These are phyloP conservation scores for Thielaviopsis punctulata DNA, from an alignment of 2,329 filamentous ascomycete species.

Conservation along the genomic window DNA sequence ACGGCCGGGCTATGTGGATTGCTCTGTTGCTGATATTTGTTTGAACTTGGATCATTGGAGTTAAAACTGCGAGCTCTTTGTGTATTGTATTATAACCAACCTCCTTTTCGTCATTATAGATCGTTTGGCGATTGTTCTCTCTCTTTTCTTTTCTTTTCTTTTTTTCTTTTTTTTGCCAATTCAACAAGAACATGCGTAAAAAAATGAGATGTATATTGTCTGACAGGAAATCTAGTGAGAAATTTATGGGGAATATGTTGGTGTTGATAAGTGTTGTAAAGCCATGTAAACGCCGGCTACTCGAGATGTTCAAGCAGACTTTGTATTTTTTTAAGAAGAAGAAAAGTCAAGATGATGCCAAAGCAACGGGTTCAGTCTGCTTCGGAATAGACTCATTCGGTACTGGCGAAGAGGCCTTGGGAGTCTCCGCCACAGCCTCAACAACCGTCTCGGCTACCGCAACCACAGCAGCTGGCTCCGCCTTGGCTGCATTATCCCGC, in stretches of 20 bases:
- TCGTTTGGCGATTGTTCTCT: conserved; percentile 4
- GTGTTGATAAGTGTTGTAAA: neutral
- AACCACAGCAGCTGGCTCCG: conserved; percentile 11
- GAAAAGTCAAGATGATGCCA: neutral
- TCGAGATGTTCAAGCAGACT: conserved; percentile 2
- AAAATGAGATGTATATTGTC: neutral
- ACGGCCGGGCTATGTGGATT: conserved; percentile 1
- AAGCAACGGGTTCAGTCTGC: neutral
- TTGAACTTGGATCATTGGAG: neutral
- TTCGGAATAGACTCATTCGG: neutral
- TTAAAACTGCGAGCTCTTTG: conserved; percentile 1
- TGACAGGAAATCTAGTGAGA: neutral
- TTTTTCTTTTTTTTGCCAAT: conserved; percentile 9
- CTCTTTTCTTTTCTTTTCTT: no score
- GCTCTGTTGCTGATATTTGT: neutral
- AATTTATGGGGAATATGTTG: neutral
- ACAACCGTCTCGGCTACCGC: neutral
- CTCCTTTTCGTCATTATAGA: conserved; percentile 7
- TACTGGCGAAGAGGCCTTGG: neutral
- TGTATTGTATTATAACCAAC: conserved; percentile 11
- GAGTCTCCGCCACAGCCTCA: neutral
- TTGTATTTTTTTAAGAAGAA: neutral
- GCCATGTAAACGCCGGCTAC: neutral
- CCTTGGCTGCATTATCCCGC: conserved; percentile 2
- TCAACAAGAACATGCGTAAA: conserved; percentile 5